Evolutionary conservation across 106 monocot genomes (phyloP), one percentile per base, ranked within the genome.

Genomic region (Xerophyta viscosa): DNA sequence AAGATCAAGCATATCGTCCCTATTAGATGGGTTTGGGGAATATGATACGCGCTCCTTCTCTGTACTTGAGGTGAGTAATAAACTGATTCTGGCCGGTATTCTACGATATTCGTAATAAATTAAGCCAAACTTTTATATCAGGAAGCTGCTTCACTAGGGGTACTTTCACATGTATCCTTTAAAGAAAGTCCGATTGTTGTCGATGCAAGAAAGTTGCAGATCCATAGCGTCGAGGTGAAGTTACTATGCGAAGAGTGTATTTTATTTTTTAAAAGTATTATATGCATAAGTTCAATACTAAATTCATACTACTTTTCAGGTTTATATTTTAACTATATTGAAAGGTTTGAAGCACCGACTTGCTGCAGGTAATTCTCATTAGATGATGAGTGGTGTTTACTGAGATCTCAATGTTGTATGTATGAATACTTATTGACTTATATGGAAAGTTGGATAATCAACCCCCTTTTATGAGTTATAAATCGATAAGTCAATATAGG

Each of bases 21-120:
- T 88, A 29, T 43, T 94, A 19, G 88, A 94, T 70, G 94, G 94
- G n/a, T 94, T 88, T 78, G 88, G 81, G 50, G 84, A 88, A 71
- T 88, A 88, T 64, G 94, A 94, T 65, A 66, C 62, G 25, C 81
- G 88, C 7, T 74, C 69, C 43, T 92, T 92, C 69, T 83, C 92
- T 17, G 65, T 87, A 57, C 71, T 77, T 29, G 78, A 86, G 83
- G 80, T 82, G 47, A 50, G 65, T 8, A 31, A 51, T 10, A 39
- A 37, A 7, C 33, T 6, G 33, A 33, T 33, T 33, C 33, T 33
- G 33, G 33, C 33, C 11, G 5, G 11, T 33, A n/a, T n/a, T n/a
- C n/a, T 19, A 17, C 8, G 41, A 31, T 1, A 54, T 55, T 54
- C 20, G 26, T 33, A 8, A 29, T 54, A 33, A 33, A 33, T 33